Evolutionary conservation across 805 yeast genomes (phyloP).

Genomic region (Candida corydali): DNA sequence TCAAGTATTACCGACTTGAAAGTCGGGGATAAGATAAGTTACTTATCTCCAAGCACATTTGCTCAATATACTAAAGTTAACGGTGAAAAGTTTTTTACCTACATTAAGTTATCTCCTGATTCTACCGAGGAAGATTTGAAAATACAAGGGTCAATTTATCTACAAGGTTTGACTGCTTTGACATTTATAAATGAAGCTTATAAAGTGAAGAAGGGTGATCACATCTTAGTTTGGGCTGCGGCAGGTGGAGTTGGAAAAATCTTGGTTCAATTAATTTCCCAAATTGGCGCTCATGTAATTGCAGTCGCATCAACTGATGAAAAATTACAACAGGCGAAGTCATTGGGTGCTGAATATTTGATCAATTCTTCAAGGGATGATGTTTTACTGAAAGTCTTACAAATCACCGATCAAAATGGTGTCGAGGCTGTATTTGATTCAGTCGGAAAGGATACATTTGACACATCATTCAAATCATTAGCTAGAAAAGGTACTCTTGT

Average conservation of each 20-base stretch:
- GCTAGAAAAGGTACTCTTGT: slow-evolving; percentile 73
- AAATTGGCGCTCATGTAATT: slow-evolving; percentile 73
- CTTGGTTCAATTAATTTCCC: slow-evolving; percentile 58
- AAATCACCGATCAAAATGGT: slow-evolving; percentile 63
- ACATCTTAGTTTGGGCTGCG: slow-evolving; percentile 80
- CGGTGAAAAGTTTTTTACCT: slow-evolving; percentile 6
- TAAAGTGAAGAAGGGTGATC: slow-evolving; percentile 64
- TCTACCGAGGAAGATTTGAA: slow-evolving; percentile 47
- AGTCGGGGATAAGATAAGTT: slow-evolving; percentile 72
- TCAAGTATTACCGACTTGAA: slow-evolving; percentile 46
- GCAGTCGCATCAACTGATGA: slow-evolving; percentile 79
- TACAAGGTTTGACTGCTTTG: slow-evolving; percentile 79
- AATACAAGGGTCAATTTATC: slow-evolving; percentile 53
- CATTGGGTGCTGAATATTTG: slow-evolving; percentile 72
- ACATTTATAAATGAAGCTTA: slow-evolving; percentile 67
- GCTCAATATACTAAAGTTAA: slow-evolving; percentile 66
- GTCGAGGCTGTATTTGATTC: slow-evolving; percentile 69
- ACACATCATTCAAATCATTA: slow-evolving; percentile 54
- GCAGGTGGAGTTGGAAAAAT: slow-evolving; percentile 92
- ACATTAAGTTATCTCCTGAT: slow-evolving; percentile 46
- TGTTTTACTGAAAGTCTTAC: slow-evolving; percentile 49
- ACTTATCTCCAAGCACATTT: slow-evolving; percentile 49
- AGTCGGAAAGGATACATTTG: slow-evolving; percentile 74
- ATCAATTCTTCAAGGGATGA: slow-evolving; percentile 56
- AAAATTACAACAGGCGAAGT: slow-evolving; percentile 62